phyloP scores from a whole-genome alignment of 2,329 filamentous ascomycete genomes.

The Fusarium annulatum region DNA sequence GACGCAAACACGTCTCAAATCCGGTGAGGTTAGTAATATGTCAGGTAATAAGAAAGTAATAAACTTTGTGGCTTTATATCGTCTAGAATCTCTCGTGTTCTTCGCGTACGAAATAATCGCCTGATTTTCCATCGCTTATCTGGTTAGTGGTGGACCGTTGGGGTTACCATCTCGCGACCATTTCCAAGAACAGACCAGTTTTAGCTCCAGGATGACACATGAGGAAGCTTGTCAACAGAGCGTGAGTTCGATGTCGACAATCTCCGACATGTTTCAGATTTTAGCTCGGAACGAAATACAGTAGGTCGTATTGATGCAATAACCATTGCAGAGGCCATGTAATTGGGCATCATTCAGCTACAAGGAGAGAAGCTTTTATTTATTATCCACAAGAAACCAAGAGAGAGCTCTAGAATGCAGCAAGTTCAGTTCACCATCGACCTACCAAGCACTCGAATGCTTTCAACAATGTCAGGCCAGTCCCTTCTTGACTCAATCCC shows the following conservation, averaged over 20 bases:
- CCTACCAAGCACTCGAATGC: background rate
- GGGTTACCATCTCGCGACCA: background rate
- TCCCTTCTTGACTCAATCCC: background rate
- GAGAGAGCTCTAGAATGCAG: rapidly evolving
- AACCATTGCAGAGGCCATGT: background rate
- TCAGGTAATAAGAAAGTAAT: background rate
- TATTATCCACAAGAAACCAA: background rate
- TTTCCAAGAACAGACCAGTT: background rate
- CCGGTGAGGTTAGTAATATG: background rate
- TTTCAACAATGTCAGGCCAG: background rate
- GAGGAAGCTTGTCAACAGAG: background rate
- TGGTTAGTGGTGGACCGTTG: background rate
- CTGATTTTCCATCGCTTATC: background rate
- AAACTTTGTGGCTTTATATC: background rate
- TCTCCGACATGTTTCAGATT: background rate
- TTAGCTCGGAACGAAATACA: background rate
- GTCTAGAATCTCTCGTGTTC: background rate
- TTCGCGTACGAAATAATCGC: background rate
- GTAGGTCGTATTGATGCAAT: background rate
- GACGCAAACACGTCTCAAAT: background rate
- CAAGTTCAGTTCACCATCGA: background rate
- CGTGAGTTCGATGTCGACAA: background rate
- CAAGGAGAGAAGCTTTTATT: background rate
- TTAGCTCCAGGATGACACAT: background rate
- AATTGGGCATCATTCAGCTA: background rate